Base-by-base conservation (phyloP, 352 stramenopile species). In the Phytophthora constricta region DNA sequence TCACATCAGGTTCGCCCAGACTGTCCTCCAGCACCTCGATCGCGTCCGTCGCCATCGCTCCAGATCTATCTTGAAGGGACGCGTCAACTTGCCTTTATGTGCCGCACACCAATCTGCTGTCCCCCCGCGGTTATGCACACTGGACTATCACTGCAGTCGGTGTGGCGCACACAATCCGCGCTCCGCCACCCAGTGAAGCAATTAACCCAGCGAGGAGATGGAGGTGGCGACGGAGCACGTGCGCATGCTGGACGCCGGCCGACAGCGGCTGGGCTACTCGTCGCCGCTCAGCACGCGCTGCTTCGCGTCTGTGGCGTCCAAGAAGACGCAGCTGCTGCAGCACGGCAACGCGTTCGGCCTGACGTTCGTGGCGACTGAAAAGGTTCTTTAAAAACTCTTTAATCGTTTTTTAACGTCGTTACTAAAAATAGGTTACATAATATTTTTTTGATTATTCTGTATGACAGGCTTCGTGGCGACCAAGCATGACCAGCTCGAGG, bases 221-320 rank as follows among this genome's bases (percentile, higher is more conserved):
- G 77, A 86, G 77, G 58, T 76, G 53, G 86, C 89, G 69, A 82
- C 80, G 22, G 86, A 93, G 60, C 83, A 93, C 57, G 86, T 93
- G 52, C 86, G 86, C 73, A 83, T 93, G 76, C 58, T 93, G 51
- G 82, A 91, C 54, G 80, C 79, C 19, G 86, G 86, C 20, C 79
- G 81, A 42, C 68, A 90, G 52, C 71, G 69, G 55, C 50, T 82
- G 7, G 62, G 58, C n/a, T 84, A 82, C 66, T 54, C 71, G 43
- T 73, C 72, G 55, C 58, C 70, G 22, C 41, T 68, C 20, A 70
- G 49, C n/a, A 65, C 71, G 9, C 57, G 41, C 51, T 46, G 57
- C 53, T 78, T 89, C 56, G 54, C 60, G 41, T 58, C 58, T 2
- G 70, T 78, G 31, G 53, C 20, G n/a, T 80, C 72, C 33, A 62